phyloP scores from a whole-genome alignment of 495 filamentous ascomycete genomes.

The Neurospora sp. region DNA sequence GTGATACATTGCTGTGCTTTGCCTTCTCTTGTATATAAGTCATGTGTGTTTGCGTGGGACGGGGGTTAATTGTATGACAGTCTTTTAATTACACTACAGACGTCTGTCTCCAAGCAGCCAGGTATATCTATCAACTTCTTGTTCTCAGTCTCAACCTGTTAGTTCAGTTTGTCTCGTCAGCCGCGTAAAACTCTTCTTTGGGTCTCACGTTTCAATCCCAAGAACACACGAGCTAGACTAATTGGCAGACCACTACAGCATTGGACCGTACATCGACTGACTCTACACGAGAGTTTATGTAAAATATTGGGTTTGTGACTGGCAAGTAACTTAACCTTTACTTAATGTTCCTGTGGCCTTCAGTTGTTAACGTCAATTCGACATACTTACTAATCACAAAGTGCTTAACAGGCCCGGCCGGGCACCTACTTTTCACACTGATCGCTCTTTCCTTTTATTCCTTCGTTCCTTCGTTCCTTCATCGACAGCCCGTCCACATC shows the following conservation, averaged over 20 bases:
- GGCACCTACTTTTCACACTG: neutral
- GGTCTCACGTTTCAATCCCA: neutral
- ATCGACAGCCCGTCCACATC: neutral
- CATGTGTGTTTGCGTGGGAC: neutral
- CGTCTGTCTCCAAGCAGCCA: neutral
- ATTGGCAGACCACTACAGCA: neutral
- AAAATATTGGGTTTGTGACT: too few relatives aligned
- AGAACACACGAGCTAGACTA: neutral
- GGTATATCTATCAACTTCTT: neutral
- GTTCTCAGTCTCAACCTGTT: neutral
- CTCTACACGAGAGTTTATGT: neutral
- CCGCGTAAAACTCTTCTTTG: neutral
- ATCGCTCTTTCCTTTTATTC: neutral
- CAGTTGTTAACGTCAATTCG: too few relatives aligned
- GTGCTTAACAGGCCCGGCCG: neutral
- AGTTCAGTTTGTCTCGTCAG: neutral
- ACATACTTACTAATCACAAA: too few relatives aligned
- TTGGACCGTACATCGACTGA: neutral
- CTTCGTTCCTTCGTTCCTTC: neutral
- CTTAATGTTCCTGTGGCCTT: too few relatives aligned
- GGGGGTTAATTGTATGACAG: neutral
- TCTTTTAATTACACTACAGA: neutral
- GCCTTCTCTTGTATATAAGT: neutral
- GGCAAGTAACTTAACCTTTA: too few relatives aligned
- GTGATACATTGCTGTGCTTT: neutral